Conservation (phyloP, 352 stramenopile genomes). For the Pythium brassicae region DNA sequence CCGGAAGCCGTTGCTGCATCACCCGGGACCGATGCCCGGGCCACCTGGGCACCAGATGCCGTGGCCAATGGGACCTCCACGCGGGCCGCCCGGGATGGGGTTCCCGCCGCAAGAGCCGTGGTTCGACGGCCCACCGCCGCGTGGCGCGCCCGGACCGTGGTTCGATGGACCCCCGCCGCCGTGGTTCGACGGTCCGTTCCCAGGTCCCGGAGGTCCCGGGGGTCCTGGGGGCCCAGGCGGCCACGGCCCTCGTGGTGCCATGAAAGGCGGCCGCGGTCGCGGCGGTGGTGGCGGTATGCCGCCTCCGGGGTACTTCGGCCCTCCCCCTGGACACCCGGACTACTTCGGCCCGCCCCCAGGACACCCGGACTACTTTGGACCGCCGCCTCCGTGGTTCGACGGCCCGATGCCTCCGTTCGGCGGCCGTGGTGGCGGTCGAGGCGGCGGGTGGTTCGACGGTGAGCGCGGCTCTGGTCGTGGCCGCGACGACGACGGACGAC, state of each 20-base stretch:
- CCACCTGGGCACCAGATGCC: conserved; percentile 24
- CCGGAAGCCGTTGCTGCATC: conserved; percentile 14
- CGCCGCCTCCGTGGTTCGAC: conserved; percentile 67
- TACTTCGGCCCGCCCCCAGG: conserved; percentile 72
- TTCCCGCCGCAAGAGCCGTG: conserved; percentile 57
- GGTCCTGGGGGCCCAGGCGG: conserved; percentile 24
- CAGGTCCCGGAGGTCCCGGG: conserved; percentile 39
- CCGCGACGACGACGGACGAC: conserved; percentile 37
- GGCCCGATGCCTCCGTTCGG: conserved; percentile 47
- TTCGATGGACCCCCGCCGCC: conserved; percentile 67
- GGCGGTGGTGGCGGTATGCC: conserved; percentile 45
- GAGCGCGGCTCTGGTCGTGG: conserved; percentile 30
- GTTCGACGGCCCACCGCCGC: conserved; percentile 58
- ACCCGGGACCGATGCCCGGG: conserved; percentile 16
- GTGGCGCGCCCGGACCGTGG: conserved; percentile 59
- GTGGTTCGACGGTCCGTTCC: conserved; percentile 80
- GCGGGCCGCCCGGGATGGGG: conserved; percentile 41
- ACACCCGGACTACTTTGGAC: conserved; percentile 75
- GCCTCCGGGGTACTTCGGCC: conserved; percentile 66
- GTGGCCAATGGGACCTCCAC: conserved; percentile 32
- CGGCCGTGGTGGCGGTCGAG: conserved; percentile 29
- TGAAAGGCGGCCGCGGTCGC: conserved; percentile 44
- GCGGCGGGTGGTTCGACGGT: conserved; percentile 39
- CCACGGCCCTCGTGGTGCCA: conserved; percentile 14
- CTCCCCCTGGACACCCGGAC: conserved; percentile 44